Evolutionary conservation across 2,329 filamentous ascomycete genomes (phyloP), one percentile per base, ranked within the genome.

Genomic region (Neodidymelliopsis sp.): DNA sequence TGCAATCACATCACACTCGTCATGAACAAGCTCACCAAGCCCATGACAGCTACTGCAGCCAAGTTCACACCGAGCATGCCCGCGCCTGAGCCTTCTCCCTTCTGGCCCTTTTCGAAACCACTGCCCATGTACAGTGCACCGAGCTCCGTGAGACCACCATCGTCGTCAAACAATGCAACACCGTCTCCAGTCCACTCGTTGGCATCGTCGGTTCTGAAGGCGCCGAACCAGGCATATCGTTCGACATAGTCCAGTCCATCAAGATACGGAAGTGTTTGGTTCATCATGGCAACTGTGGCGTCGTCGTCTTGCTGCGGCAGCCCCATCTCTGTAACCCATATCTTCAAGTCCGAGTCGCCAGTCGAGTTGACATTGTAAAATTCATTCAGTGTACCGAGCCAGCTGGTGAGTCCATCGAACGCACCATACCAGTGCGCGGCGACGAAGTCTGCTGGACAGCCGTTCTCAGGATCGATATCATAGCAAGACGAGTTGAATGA

Each of bases 251-350:
- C 75, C 19, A 84, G 65, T 0, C 77, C 74, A 65, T 93, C 89
- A 39, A 94, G 81, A 69, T 86, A 92, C 15, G 84, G 80, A 39
- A 83, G 70, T 0, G 83, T 85, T 57, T 78, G 77, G 62, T 91
- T 91, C 78, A 85, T 91, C 73, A 90, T 91, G 0, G 67, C 60
- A 59, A 90, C 81, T 0, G 86, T 88, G 0, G 78, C 73, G 0
- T 70, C 52, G 6, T 88, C 79, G 27, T 81, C 75, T 54, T 82
- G 77, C 52, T 87, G 74, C 45, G 77, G 72, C 28, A 82, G 78
- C 34, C 86, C 89, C 71, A 88, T 89, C 70, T 94, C 90, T 16
- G 90, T 94, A 7, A 93, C 77, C 90, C 89, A 94, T 49, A 92
- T 83, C 54, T 61, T 69, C 28, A 72, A 23, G 3, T 56, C 55